Percentiles rank a stretch among this genome's conserved stretches.
Evolutionary conservation across 2,329 filamentous ascomycete genomes (phyloP).

Genomic region (Stagonosporopsis cucurbitacearum): DNA sequence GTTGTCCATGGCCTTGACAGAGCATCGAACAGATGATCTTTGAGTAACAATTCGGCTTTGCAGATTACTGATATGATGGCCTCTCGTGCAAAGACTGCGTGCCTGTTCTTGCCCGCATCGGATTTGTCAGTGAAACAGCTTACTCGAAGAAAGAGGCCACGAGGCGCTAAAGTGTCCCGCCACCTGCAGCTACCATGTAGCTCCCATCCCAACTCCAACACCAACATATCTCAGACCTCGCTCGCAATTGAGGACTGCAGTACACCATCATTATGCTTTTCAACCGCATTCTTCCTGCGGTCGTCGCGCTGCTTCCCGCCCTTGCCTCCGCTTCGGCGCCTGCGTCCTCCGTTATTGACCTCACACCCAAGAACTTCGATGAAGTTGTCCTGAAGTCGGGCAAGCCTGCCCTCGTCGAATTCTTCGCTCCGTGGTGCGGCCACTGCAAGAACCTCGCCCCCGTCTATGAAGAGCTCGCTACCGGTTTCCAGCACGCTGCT

Average conservation of each 20-base stretch:
- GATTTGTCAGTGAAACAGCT: constrained; percentile 39
- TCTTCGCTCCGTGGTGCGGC: constrained; percentile 98
- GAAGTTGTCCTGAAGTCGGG: constrained; percentile 84
- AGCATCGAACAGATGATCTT: background rate
- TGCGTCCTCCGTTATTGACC: constrained; percentile 85
- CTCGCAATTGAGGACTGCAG: constrained; percentile 27
- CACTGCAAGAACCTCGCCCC: constrained; percentile 99
- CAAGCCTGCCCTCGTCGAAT: constrained; percentile 95
- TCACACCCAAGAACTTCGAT: constrained; percentile 92
- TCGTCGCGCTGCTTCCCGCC: constrained; percentile 42
- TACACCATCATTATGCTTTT: constrained; percentile 39
- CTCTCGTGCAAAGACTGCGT: background rate
- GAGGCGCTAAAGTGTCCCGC: constrained; percentile 39
- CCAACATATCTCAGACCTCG: constrained; percentile 26
- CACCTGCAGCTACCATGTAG: constrained; percentile 21
- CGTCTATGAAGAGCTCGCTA: constrained; percentile 88
- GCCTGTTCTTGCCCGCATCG: constrained; percentile 5
- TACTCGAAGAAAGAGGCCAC: constrained; percentile 36
- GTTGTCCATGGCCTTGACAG: background rate
- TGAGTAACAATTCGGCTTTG: background rate
- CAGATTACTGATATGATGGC: background rate
- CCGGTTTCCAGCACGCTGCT: constrained; percentile 73
- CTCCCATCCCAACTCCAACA: constrained; percentile 23
- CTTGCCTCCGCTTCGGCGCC: constrained; percentile 69
- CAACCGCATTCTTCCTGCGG: constrained; percentile 40